A percentile compares a stretch with the other conserved stretches of the same genome.
phyloP scores from a whole-genome alignment of 192 early-diverging fungal species.

The Coemansia sp. region DNA sequence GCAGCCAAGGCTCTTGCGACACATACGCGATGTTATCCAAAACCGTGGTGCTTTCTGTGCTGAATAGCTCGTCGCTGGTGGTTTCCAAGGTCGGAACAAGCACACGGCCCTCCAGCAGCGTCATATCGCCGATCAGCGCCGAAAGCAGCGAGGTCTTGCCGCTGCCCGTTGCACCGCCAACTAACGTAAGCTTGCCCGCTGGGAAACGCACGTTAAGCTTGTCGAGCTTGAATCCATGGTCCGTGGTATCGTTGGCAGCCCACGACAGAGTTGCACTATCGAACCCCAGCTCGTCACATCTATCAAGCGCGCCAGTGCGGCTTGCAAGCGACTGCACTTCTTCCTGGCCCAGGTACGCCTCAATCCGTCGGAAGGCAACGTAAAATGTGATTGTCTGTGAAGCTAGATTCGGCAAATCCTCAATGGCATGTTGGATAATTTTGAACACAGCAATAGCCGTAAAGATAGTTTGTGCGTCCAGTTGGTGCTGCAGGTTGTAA shows the following conservation, averaged over 20 bases:
- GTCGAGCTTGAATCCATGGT: constrained; percentile 56
- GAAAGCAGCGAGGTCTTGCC: constrained; percentile 84
- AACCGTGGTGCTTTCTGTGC: too few species aligned
- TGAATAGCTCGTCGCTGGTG: too few species aligned
- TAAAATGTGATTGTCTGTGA: constrained; percentile 55
- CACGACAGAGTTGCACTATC: constrained; percentile 29
- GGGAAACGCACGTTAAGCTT: too few species aligned
- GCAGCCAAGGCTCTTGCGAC: constrained; percentile 76
- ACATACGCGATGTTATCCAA: constrained; percentile 96
- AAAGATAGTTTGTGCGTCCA: constrained; percentile 63
- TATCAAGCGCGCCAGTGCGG: neutral
- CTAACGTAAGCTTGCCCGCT: constrained; percentile 66
- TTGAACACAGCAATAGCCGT: constrained; percentile 73
- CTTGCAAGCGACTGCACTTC: constrained; percentile 57
- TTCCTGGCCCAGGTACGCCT: constrained; percentile 66
- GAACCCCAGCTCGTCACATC: constrained; percentile 49
- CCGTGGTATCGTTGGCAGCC: constrained; percentile 17
- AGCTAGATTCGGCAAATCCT: constrained; percentile 57
- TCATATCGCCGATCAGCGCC: constrained; percentile 81
- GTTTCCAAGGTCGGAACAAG: too few species aligned
- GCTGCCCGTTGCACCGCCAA: constrained; percentile 83
- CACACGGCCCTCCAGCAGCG: constrained; percentile 35
- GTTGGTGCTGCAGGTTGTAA: constrained; percentile 58
- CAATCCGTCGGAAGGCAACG: constrained; percentile 66
- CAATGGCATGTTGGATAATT: constrained; percentile 62